phyloP scores from a whole-genome alignment of 169 alveolate genomes.

The Nephromyces sp. region DNA sequence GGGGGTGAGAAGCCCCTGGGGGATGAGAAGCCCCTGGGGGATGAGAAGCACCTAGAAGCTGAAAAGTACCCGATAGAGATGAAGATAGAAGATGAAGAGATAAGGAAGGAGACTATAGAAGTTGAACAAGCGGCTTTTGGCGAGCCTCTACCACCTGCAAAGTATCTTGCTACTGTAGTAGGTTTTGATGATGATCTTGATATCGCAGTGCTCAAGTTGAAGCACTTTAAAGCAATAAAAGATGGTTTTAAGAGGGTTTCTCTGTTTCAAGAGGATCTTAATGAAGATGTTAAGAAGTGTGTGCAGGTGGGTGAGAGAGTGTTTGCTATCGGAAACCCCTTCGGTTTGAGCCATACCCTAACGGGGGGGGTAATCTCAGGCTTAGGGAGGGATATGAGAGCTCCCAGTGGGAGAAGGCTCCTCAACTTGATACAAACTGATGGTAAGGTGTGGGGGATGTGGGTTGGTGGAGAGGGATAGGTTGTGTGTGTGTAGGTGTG shows the following conservation, averaged over 20 bases:
- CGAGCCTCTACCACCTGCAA: not conserved
- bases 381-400: conserved; percentile 9
- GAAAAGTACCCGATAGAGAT: no score
- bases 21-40: no score
- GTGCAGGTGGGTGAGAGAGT: not conserved
- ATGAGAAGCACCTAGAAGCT: no score
- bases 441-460: not conserved
- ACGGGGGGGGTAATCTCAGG: conserved; percentile 9
- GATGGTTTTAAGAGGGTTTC: not conserved
- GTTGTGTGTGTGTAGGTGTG: no score
- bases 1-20: no score
- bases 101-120: no score
- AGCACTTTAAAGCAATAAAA: not conserved
- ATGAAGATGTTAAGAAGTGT: not conserved
- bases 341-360: conserved; percentile 10
- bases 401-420: not conserved
- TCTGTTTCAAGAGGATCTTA: not conserved
- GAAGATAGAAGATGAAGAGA: no score
- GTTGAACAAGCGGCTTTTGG: no score
- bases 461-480: no score
- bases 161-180: not conserved
- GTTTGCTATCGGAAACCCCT: conserved; percentile 7
- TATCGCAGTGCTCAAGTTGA: conserved; percentile 10
- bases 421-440: conserved; percentile 8
- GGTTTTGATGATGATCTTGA: conserved; percentile 9